These are phyloP conservation scores for Arthroderma uncinatum DNA, from an alignment of 2,329 filamentous ascomycete genomes.

Conservation along the genomic window DNA sequence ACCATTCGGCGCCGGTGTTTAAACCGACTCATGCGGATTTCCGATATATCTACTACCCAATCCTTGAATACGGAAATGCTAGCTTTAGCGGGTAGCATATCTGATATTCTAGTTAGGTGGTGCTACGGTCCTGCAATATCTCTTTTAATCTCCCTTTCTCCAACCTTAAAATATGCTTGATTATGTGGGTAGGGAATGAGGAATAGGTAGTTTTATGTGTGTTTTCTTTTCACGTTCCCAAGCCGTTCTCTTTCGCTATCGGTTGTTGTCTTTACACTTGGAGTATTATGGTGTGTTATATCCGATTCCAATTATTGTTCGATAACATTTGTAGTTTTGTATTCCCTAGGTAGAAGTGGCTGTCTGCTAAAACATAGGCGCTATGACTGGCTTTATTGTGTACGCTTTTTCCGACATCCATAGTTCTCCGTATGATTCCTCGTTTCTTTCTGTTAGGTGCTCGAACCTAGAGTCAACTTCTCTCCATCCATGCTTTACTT, in stretches of 20 bases:
- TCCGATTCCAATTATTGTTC: not conserved
- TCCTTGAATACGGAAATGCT: not conserved
- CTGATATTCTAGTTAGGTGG: not conserved
- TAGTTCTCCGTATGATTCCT: not conserved
- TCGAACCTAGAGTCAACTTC: slow-evolving; percentile 5
- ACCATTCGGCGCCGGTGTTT: too few species aligned
- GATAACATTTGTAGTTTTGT: not conserved
- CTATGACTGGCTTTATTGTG: not conserved
- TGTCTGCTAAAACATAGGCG: not conserved
- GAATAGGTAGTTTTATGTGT: not conserved
- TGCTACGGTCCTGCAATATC: not conserved
- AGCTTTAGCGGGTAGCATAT: not conserved
- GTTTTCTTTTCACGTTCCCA: not conserved
- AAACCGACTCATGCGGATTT: too few species aligned
- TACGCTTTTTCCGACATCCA: not conserved
- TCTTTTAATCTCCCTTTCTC: not conserved
- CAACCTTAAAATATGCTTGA: not conserved
- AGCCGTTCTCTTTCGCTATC: not conserved
- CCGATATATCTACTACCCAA: not conserved
- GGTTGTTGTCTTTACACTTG: not conserved
- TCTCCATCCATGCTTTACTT: slow-evolving; percentile 35
- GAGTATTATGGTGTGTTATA: not conserved
- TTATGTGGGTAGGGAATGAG: not conserved
- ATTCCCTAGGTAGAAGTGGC: not conserved
- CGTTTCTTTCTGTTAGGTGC: not conserved